Conservation (phyloP, 108 stramenopile species). For the Seminavis robusta region DNA sequence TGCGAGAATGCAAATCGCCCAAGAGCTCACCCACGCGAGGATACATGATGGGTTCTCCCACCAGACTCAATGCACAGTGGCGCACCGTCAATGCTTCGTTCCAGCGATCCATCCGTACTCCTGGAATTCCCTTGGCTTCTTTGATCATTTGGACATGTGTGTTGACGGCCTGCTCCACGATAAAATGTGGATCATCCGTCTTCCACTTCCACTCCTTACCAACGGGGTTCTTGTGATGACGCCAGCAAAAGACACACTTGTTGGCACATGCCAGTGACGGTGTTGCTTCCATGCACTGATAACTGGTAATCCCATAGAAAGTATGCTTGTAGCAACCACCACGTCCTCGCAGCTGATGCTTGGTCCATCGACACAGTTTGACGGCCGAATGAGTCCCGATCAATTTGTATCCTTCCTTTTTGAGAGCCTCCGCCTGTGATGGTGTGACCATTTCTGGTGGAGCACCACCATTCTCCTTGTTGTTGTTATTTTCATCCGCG, state of each 20-base stretch:
- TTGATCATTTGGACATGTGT: conserved; percentile 89
- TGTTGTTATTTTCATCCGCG: conserved; percentile 15
- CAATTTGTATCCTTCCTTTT: conserved; percentile 95
- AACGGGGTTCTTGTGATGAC: conserved; percentile 98
- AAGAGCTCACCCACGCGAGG: conserved; percentile 91
- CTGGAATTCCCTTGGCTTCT: conserved; percentile 92
- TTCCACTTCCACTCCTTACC: conserved; percentile 98
- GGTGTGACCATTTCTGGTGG: conserved; percentile 91
- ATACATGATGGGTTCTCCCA: conserved; percentile 97
- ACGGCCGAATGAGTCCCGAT: conserved; percentile 96
- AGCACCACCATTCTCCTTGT: conserved; percentile 10
- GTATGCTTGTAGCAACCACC: conserved; percentile 98
- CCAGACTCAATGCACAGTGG: conserved; percentile 86
- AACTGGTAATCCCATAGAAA: conserved; percentile 93
- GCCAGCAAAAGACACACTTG: conserved; percentile 98
- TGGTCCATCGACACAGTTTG: conserved; percentile 98
- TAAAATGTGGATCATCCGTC: conserved; percentile 85
- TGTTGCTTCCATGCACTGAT: conserved; percentile 98
- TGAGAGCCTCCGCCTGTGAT: conserved; percentile 84
- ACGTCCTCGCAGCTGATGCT: conserved; percentile 93
- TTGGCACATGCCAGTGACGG: conserved; percentile 94
- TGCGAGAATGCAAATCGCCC: conserved; percentile 78
- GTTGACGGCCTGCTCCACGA: conserved; percentile 87
- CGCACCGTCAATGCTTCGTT: conserved; percentile 86
- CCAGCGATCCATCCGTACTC: conserved; percentile 91